Conservation (phyloP, 768 basidiomycete species). For the Agaricus sinodeliciosus region DNA sequence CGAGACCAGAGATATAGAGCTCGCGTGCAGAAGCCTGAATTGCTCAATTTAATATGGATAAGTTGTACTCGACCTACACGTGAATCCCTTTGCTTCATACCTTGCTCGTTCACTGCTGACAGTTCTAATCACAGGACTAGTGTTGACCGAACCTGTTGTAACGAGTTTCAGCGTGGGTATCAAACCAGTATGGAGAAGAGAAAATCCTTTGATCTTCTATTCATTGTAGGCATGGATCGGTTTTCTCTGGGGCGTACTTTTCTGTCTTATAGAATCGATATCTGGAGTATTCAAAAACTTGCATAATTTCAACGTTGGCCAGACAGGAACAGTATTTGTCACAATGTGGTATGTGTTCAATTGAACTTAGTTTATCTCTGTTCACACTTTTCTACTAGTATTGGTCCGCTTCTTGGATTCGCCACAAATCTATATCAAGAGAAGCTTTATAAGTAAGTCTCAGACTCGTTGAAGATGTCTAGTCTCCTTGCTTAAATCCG, state of each 20-base stretch:
- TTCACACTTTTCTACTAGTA: slow-evolving; percentile 30
- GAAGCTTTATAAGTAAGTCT: slow-evolving; percentile 37
- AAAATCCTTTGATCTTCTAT: neutral
- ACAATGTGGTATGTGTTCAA: slow-evolving; percentile 40
- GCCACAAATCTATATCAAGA: slow-evolving; percentile 41
- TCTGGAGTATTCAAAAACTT: slow-evolving; percentile 40
- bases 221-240: slow-evolving; percentile 55
- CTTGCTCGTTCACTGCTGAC: neutral
- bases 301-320: slow-evolving; percentile 53
- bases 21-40: slow-evolving; percentile 48
- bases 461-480: too few relatives aligned
- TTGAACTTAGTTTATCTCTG: neutral
- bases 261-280: slow-evolving; percentile 54
- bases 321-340: slow-evolving; percentile 54
- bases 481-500: neutral
- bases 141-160: slow-evolving; percentile 71
- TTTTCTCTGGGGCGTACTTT: slow-evolving; percentile 73
- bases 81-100: slow-evolving; percentile 26
- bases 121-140: slow-evolving; percentile 36
- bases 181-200: slow-evolving; percentile 21
- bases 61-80: slow-evolving; percentile 69
- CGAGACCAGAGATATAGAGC: slow-evolving; percentile 59
- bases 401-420: slow-evolving; percentile 48
- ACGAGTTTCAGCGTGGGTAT: slow-evolving; percentile 61
- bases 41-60: slow-evolving; percentile 57